Evolutionary conservation across 106 monocot species (phyloP), one percentile per base, ranked within the genome.

Genomic region (Acanthochlamys bracteata): DNA sequence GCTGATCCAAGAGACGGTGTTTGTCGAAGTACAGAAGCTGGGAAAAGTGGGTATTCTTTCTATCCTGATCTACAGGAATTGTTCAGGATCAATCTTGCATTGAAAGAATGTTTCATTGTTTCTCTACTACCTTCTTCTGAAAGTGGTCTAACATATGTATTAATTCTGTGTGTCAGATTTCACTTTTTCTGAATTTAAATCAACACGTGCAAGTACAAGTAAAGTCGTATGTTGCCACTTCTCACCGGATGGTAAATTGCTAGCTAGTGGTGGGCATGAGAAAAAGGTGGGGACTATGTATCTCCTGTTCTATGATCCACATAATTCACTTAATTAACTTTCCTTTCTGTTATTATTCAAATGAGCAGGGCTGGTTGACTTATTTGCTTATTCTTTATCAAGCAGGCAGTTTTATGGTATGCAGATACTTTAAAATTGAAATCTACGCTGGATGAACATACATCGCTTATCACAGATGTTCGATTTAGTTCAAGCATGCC

Each of bases 201-300:
- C 53, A 17, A 53, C 83, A 19, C 80, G 79, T 10, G 91, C 91
- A 27, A 91, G 96, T 77, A 78, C 91, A 33, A 98, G 54, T 54
- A 98, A 98, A 79, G 96, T 98, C 49, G 63, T 81, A 15, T 98
- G 96, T 57, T 98, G 96, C 59, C 88, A 88, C 66, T 98, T 98
- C 65, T 98, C 96, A 10, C 83, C 96, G 11, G 96, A 98, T 85
- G 96, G 96, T 15, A 98, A 98, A 75, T 71, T 98, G 25, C 79
- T 98, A 61, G 96, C 96, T 26, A 98, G 80, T 46, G 96, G 96
- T 47, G 96, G 96, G n/a, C 96, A 92, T 75, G 96, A 98, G 81
- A 88, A 88, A 55, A 89, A 93, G 85, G 89, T 86, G 51, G 61
- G 42, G 17, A n/a, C n/a, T n/a, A n/a, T n/a, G n/a, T n/a, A n/a